Conservation (phyloP, 129 eudicot species). For the Rutidosis leptorrhynchoides region DNA sequence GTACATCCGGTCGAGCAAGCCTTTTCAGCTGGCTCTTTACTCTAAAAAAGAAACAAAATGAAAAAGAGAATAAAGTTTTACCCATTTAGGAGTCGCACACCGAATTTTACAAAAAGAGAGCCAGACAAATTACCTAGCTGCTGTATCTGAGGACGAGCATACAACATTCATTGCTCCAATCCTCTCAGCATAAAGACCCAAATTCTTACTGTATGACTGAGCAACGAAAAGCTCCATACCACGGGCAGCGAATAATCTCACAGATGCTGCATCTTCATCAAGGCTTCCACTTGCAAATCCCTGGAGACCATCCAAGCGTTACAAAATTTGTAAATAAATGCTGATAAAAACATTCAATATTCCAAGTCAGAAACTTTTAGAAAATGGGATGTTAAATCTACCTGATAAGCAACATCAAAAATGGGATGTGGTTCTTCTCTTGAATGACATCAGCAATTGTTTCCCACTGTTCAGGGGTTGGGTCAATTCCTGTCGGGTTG, state of each 20-base stretch:
- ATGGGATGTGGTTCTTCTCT: constrained; percentile 85
- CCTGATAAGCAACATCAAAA: constrained; percentile 99
- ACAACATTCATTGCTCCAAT: constrained; percentile 93
- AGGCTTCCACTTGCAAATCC: constrained; percentile 99
- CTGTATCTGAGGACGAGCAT: constrained; percentile 89
- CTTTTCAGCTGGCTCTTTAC: constrained; percentile 97
- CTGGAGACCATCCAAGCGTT: no score
- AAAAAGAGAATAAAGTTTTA: constrained; percentile 5
- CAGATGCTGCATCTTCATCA: constrained; percentile 94
- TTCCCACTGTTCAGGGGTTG: constrained; percentile 91
- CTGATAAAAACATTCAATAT: no score
- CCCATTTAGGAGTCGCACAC: neutral
- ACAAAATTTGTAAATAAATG: no score
- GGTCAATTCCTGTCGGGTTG: constrained; percentile 98
- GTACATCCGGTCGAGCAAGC: constrained; percentile 96
- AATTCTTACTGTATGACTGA: constrained; percentile 90
- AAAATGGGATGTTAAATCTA: constrained; percentile 21
- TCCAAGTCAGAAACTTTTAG: no score
- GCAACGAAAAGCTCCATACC: constrained; percentile 97
- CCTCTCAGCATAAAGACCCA: constrained; percentile 96
- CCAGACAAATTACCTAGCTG: constrained; percentile 93
- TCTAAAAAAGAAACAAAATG: no score
- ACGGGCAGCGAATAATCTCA: constrained; percentile 86
- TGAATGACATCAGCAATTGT: constrained; percentile 85
- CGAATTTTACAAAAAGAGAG: no score